phyloP scores from a whole-genome alignment of 2,329 filamentous ascomycete species.

The Colletotrichum liriopes region DNA sequence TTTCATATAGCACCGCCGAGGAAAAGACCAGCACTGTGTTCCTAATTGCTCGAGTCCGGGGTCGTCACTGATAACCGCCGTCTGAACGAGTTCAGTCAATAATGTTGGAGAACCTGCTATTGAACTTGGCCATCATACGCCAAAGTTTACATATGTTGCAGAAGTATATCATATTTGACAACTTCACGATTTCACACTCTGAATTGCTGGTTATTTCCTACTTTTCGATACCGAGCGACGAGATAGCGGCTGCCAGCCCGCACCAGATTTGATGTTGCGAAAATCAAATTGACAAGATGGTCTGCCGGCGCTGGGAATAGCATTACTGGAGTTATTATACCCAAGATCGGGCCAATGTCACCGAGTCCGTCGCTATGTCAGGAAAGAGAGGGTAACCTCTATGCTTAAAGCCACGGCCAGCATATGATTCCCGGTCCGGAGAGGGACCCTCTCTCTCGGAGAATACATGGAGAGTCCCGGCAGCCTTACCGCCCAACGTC shows the following conservation, averaged over 20 bases:
- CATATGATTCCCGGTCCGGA: not conserved
- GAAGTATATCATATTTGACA: not conserved
- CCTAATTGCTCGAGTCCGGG: not conserved
- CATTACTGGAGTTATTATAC: not conserved
- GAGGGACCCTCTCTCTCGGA: too few relatives aligned
- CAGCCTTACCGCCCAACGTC: not conserved
- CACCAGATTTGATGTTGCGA: not conserved
- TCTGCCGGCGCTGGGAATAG: not conserved
- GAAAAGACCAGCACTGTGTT: not conserved
- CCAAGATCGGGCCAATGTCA: not conserved
- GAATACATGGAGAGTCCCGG: not conserved
- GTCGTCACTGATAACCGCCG: not conserved
- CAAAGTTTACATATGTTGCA: not conserved
- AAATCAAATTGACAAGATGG: not conserved
- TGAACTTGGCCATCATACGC: not conserved
- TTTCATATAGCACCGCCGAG: not conserved
- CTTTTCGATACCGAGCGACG: not conserved
- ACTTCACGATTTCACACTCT: not conserved
- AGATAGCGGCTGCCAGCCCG: not conserved
- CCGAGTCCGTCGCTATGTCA: not conserved
- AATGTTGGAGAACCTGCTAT: not conserved
- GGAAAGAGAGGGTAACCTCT: not conserved
- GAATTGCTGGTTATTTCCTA: not conserved
- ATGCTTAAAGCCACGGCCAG: not conserved
- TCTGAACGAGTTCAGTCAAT: not conserved